Evolutionary conservation across 2,329 filamentous ascomycete genomes (phyloP).

Genomic region (Fusarium bulbicola): DNA sequence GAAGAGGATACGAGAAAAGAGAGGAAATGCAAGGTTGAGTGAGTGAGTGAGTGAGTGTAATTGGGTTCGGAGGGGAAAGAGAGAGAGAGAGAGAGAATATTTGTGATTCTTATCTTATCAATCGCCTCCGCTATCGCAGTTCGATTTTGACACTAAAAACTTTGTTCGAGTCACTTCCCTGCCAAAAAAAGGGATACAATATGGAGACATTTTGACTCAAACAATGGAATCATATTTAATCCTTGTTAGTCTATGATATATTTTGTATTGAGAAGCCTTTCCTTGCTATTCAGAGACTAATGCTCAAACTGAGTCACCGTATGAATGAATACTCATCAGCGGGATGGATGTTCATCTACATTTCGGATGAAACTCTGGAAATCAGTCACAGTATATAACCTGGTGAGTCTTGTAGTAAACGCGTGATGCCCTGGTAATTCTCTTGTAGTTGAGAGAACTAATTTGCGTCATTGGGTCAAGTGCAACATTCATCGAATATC

Average conservation of each 20-base stretch:
- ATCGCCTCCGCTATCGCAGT: constrained; percentile 45
- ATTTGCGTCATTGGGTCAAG: neutral
- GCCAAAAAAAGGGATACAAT: neutral
- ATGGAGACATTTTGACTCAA: constrained; percentile 17
- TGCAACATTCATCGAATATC: neutral
- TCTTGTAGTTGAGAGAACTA: too few relatives aligned
- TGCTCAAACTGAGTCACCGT: neutral
- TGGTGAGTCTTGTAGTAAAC: neutral
- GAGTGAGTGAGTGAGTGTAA: neutral
- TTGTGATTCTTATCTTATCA: constrained; percentile 42
- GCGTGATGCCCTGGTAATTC: neutral
- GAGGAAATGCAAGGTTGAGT: neutral
- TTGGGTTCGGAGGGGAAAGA: constrained; percentile 6
- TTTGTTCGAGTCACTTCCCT: constrained; percentile 6
- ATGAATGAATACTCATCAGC: neutral
- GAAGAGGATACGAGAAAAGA: neutral
- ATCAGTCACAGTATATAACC: neutral
- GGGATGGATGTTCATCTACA: neutral
- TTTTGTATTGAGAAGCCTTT: neutral
- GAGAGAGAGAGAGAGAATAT: constrained; percentile 34
- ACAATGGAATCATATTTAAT: constrained; percentile 2
- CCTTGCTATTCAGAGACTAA: neutral
- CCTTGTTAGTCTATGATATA: neutral
- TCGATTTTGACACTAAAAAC: constrained; percentile 23
- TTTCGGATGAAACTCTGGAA: rapidly evolving